Evolutionary conservation across 352 stramenopile genomes (phyloP), one percentile per base, ranked within the genome.

Genomic region (Globisporangium polare): DNA sequence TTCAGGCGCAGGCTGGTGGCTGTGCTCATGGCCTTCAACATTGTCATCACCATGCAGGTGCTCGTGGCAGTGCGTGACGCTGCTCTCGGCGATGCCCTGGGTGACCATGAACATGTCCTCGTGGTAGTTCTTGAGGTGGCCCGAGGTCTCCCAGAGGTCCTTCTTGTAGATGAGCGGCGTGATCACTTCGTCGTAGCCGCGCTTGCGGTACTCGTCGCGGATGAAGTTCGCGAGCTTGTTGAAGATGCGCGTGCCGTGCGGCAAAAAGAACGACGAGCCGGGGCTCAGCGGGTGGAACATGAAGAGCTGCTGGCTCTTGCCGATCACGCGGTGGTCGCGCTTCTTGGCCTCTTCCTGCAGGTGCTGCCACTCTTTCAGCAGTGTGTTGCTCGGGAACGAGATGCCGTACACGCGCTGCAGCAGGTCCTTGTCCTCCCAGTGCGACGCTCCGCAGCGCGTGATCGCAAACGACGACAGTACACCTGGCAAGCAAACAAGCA

Each of bases 141-240:
- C 97, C 3, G 90, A 98, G 15, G 92, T 99, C 67, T 98, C 95
- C 97, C 97, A 99, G 6, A 99, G 72, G 55, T 99, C 83, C 59
- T 98, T 92, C 72, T 99, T 99, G 75, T 96, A 98, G 69, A 99
- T 98, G 62, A 98, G 83, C 8, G 97, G 97, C 57, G 95, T 98
- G 72, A 99, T 99, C 15, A 99, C 91, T 63, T 99, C 81, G 27
- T 98, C 89, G 65, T 99, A 99, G 5, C 93, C 95, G 57, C 92
- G 85, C 43, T 77, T 75, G 29, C 88, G 65, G 64, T 99, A 98
- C 59, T 94, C 75, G 15, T 80, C 62, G 22, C 87, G 84, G 45
- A 96, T 94, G 61, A 94, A 94, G 50, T 83, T 76, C 15, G 72
- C 73, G 13, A 99, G 86, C 52, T 90, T 97, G 74, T 99, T 99